A percentile compares a stretch with the other conserved stretches of the same genome.
Evolutionary conservation across 352 stramenopile genomes (phyloP).

Genomic region (Blastocystis sp.): DNA sequence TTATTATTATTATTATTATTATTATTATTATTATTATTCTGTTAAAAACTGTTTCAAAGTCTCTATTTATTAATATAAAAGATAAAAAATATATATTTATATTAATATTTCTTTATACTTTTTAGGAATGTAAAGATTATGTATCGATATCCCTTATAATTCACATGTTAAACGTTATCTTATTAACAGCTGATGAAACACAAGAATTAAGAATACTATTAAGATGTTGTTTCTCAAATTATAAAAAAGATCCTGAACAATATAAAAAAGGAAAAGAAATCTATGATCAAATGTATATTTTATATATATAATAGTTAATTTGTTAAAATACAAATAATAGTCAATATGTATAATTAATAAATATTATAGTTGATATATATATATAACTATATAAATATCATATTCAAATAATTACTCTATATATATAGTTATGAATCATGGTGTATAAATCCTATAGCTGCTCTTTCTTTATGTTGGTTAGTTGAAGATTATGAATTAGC

Average conservation of each 20-base stretch:
- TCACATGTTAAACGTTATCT: conserved; percentile 92
- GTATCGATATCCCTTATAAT: conserved; percentile 96
- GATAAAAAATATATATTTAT: too few species aligned
- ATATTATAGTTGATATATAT: conserved; percentile 43
- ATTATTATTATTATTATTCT: not conserved
- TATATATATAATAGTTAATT: too few species aligned
- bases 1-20: conserved; percentile 57
- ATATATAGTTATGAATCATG: conserved; percentile 49
- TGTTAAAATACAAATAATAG: not conserved
- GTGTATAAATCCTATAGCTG: conserved; percentile 83
- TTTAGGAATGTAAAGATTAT: conserved; percentile 49
- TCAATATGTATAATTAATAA: conserved; percentile 2
- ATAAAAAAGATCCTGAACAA: too few species aligned
- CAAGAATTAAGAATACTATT: conserved; percentile 10
- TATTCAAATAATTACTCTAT: conserved; percentile 52
- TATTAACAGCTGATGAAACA: conserved; percentile 83
- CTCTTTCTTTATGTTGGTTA: conserved; percentile 75
- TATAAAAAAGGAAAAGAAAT: conserved; percentile 10
- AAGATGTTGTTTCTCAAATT: conserved; percentile 54
- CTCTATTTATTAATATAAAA: conserved; percentile 70
- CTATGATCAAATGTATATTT: conserved; percentile 1
- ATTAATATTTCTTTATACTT: too few species aligned
- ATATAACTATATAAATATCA: conserved; percentile 56
- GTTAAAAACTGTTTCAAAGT: too few species aligned
- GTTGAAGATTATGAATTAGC: conserved; percentile 89